Base-by-base conservation (phyloP, 495 filamentous ascomycete genomes). In the Penicillium tannophilum region DNA sequence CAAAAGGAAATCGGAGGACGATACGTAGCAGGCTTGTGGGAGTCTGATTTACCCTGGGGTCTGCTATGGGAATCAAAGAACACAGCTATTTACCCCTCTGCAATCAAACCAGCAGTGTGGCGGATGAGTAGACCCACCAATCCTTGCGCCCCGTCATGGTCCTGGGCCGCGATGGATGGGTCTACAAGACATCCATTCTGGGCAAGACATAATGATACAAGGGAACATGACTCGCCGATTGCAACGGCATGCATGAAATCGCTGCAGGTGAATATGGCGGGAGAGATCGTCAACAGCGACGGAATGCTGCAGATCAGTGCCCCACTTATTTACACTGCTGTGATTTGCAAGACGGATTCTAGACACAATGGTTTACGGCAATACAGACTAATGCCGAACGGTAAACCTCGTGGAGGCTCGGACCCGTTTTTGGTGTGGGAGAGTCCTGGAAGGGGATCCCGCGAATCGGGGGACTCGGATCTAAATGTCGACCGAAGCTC, bases 11-110 rank as follows among this genome's bases (percentile, higher is more conserved):
- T 47, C 4, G 45, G 45, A 14, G 45, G 45, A 5, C 19, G 45
- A 11, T 47, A 47, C 20, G 45, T 47, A 12, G 45, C 45, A 7
- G 45, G 45, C 9, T 1, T 47, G 12, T 47, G 45, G 45, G 45
- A 47, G 12, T 47, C 45, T n/a, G 45, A 47, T 47, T 4, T 47
- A 28, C 45, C 45, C 19, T 47, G 45, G 45, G 45, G 20, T n/a
- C 20, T 47, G 10, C 9, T 47, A 7, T 47, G 45, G 45, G 45
- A n/a, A 28, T 26, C 45, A 47, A 47, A 47, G 16, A 41, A 41
- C 39, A n/a, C 14, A 6, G 5, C 2, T n/a, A 11, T n/a, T 1
- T 46, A 23, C 17, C 44, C 24, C 4, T 4, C 20, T 23, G 20
- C n/a, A 9, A 10, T n/a, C 1, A 23, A 23, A 24, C 24, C 24